Evolutionary conservation across 768 basidiomycete genomes (phyloP).

Genomic region (Hypholoma fasciculare): DNA sequence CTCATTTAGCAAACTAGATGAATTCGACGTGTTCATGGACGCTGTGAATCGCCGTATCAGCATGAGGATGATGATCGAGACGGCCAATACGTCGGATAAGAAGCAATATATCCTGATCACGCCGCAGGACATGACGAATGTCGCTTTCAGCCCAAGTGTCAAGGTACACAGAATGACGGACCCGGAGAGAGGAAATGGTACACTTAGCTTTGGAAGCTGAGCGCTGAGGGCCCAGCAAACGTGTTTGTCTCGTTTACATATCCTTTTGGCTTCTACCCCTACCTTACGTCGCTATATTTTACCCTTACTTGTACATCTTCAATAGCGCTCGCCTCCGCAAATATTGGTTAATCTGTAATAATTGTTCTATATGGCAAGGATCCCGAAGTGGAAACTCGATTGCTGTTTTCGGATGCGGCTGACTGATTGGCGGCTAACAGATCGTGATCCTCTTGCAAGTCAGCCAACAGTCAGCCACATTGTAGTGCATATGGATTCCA

Average conservation of each 20-base stretch:
- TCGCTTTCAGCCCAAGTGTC: conserved; percentile 67
- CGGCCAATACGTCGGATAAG: conserved; percentile 81
- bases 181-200: conserved; percentile 68
- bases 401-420: too few species aligned
- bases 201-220: conserved; percentile 27
- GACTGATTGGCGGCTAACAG: too few species aligned
- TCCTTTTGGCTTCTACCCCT: not conserved
- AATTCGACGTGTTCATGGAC: conserved; percentile 99
- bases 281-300: not conserved
- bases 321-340: too few species aligned
- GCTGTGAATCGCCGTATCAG: conserved; percentile 88
- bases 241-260: not conserved
- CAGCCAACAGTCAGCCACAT: too few species aligned
- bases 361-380: too few species aligned
- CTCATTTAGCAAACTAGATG: conserved; percentile 51
- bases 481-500: too few species aligned
- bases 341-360: too few species aligned
- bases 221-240: not conserved
- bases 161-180: conserved; percentile 78
- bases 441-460: too few species aligned
- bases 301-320: not conserved
- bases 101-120: conserved; percentile 96
- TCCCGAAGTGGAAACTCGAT: too few species aligned
- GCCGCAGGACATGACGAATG: conserved; percentile 87
- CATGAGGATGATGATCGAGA: conserved; percentile 96